Evolutionary conservation across 2,329 filamentous ascomycete genomes (phyloP), one percentile per base, ranked within the genome.

Genomic region (Ceratocystis harringtonii): DNA sequence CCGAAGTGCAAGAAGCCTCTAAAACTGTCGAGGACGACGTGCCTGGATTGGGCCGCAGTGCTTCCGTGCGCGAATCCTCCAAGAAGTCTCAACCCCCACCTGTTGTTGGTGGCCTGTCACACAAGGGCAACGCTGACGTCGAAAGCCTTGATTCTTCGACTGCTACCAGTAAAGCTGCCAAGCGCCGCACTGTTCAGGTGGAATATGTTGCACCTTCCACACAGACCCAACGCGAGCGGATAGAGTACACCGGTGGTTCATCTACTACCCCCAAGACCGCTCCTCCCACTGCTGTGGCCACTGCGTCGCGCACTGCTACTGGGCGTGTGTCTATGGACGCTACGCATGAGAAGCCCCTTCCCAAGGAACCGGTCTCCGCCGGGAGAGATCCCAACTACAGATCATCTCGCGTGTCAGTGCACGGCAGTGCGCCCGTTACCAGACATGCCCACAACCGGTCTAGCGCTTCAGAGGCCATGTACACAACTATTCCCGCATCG

Each of bases 181-280:
- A 97, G 76, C 86, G 94, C 66, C 85, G 92, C 70, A 99, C 94
- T 0, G 90, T 99, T 0, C 94, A 99, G 76, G 89, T 99, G 68
- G 94, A 99, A 78, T 99, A 99, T 75, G 94, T 97, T 66, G 89
- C 92, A 22, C 94, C 94, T 28, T 86, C 87, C 30, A 95, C 90
- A 5, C 86, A 92, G 72, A 96, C 92, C 0, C 82, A 87, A 68
- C 84, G 92, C 69, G 90, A 88, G 72, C 50, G 60, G n/a, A 68
- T 74, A 69, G 72, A 75, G 6, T 72, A 68, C 44, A 65, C 68
- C 32, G 68, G 5, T 69, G 69, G 17, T 62, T 50, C n/a, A 69
- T 52, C 65, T 7, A 61, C 61, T 7, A 61, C 61, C 1, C 62
- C 65, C 25, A 66, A 66, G 65, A 79, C 79, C 69, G 79, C 81